Base-by-base conservation (phyloP, 495 filamentous ascomycete genomes). In the Platismatia glauca region DNA sequence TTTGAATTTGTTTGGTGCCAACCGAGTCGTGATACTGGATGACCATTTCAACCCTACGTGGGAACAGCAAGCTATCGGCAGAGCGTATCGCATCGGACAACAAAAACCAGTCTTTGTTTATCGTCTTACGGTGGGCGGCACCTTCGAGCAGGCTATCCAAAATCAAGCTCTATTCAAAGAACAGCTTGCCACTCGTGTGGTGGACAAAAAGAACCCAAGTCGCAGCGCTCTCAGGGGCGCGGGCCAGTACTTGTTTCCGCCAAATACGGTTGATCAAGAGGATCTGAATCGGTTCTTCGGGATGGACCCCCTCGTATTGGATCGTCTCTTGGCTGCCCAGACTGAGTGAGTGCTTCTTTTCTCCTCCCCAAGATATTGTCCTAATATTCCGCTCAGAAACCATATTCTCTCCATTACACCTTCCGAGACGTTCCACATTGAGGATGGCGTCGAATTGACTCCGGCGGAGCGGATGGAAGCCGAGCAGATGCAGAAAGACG, bases 11-110 rank as follows among this genome's bases (percentile, higher is more conserved):
- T 78, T 75, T 43, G 87, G 88, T 7, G 93, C 93, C 0, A 97
- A 95, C 71, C 83, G 93, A 9, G 89, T 96, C 13, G 78, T 97
- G 29, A 88, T 97, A 24, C 86, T 96, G 41, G 93, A 97, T 68
- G 89, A 87, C 70, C 77, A 78, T 55, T 96, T 85, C 72, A 93
- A 89, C 58, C 93, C 93, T 0, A 79, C 81, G 7, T 81, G 84
- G 72, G 93, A 97, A 69, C 84, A 92, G 61, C 93, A 97, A 71
- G 93, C 93, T 9, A 82, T 97, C 60, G 92, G 90, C 12, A 81
- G 93, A 66, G 87, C 88, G 1, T 95, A 95, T 70, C 89, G 93
- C 4, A 78, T 97, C 27, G 92, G 93, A 0, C 93, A 97, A 68
- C 73, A 71, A 22, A 96, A 95, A 66, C 78, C 80, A 1, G 91